A percentile compares a stretch with the other conserved stretches of the same genome.
Evolutionary conservation across 1,284 basidiomycete species (phyloP).

Genomic region (Chalciporus sp.): DNA sequence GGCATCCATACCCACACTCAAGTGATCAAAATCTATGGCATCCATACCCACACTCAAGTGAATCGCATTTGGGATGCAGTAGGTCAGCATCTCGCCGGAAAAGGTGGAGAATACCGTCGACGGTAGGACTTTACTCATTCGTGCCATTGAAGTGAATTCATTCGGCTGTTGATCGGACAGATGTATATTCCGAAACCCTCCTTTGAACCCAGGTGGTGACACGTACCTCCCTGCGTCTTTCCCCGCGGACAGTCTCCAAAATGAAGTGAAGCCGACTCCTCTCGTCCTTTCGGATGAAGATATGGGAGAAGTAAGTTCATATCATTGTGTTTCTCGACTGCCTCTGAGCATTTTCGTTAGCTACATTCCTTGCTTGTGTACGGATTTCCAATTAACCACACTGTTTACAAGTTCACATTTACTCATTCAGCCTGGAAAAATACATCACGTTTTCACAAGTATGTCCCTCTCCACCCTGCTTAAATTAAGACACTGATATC

Average conservation of each 20-base stretch:
- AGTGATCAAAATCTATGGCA: conserved; percentile 64
- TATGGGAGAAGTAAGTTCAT: conserved; percentile 23
- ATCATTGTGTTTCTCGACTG: background rate
- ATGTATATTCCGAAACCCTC: conserved; percentile 46
- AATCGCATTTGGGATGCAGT: conserved; percentile 62
- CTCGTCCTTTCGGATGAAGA: conserved; percentile 25
- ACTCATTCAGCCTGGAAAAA: conserved; percentile 57
- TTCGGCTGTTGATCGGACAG: conserved; percentile 26
- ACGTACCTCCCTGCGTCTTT: conserved; percentile 47
- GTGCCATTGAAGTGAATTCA: background rate
- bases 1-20: conserved; percentile 61
- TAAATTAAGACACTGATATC: background rate
- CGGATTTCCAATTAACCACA: conserved; percentile 20
- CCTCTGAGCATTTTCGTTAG: conserved; percentile 32
- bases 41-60: conserved; percentile 63
- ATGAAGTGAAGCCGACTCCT: background rate
- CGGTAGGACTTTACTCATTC: conserved; percentile 35
- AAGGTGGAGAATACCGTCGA: conserved; percentile 55
- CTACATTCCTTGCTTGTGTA: conserved; percentile 61
- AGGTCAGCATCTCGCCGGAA: conserved; percentile 50
- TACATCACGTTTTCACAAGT: conserved; percentile 64
- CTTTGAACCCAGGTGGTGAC: conserved; percentile 41
- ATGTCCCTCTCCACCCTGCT: background rate
- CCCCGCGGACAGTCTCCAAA: conserved; percentile 30
- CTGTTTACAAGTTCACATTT: background rate